Evolutionary conservation across 495 filamentous ascomycete genomes (phyloP).

Genomic region (Penicillium robsamsonii): DNA sequence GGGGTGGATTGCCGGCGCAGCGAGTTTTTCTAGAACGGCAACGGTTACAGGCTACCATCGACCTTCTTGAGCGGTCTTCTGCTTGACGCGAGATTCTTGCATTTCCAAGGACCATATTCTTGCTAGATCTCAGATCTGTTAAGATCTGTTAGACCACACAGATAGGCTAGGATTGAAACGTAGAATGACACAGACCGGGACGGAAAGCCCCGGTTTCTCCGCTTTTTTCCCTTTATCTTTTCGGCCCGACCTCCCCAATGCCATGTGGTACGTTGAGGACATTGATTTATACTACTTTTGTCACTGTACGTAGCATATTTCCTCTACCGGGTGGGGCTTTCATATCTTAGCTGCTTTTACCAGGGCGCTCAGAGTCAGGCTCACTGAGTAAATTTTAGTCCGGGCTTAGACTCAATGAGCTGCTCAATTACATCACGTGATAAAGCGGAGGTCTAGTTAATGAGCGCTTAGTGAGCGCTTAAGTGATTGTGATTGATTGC

Average conservation of each 20-base stretch:
- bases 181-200: neutral
- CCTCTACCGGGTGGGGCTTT: too few relatives aligned
- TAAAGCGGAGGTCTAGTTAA: too few relatives aligned
- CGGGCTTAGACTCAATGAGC: too few relatives aligned
- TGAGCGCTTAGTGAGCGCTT: too few relatives aligned
- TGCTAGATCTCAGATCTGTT: neutral
- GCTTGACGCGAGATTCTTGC: constrained; percentile 20
- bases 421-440: too few relatives aligned
- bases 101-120: constrained; percentile 31
- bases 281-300: too few relatives aligned
- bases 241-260: neutral
- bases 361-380: constrained; percentile 34
- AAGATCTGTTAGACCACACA: neutral
- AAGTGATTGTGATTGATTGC: too few relatives aligned
- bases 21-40: constrained; percentile 38
- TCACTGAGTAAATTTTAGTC: constrained; percentile 26
- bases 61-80: constrained; percentile 28
- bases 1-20: constrained; percentile 37
- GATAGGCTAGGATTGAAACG: neutral
- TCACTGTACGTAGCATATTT: too few relatives aligned
- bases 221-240: neutral
- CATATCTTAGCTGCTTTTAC: too few relatives aligned
- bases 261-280: neutral
- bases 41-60: constrained; percentile 41
- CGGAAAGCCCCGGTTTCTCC: neutral